Conservation (phyloP, 2,329 filamentous ascomycete genomes). For the Xylariomycetidae sp. region DNA sequence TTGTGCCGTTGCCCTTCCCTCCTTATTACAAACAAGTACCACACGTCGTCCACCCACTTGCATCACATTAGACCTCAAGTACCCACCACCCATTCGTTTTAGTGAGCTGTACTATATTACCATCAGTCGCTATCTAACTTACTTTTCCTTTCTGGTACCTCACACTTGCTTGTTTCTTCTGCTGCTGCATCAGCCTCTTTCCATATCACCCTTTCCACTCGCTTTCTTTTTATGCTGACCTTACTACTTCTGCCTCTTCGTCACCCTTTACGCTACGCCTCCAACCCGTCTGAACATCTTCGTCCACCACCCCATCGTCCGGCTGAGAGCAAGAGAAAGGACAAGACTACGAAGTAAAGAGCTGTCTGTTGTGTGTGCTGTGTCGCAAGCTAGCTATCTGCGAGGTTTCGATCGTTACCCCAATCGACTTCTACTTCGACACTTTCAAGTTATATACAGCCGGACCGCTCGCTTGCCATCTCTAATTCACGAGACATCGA, state of each 20-base stretch:
- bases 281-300: no score
- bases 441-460: no score
- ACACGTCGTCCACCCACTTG: no score
- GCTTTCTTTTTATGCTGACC: conserved; percentile 11
- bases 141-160: background rate
- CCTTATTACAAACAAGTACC: no score
- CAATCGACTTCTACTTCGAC: background rate
- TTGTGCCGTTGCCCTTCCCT: no score
- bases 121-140: conserved; percentile 6
- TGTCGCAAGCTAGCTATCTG: no score
- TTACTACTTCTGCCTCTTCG: conserved; percentile 12
- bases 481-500: background rate
- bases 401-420: no score
- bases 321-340: no score
- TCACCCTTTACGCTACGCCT: conserved; percentile 1
- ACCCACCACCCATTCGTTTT: conserved; percentile 20
- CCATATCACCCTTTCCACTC: conserved; percentile 17
- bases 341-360: no score
- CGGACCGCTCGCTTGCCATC: no score
- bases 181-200: conserved; percentile 18
- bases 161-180: conserved; percentile 5
- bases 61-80: conserved; percentile 18
- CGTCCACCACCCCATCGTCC: no score
- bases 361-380: no score
- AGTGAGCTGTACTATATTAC: conserved; percentile 23